Base-by-base conservation (phyloP, 2,329 filamentous ascomycete genomes). In the Epichloe amarillans region DNA sequence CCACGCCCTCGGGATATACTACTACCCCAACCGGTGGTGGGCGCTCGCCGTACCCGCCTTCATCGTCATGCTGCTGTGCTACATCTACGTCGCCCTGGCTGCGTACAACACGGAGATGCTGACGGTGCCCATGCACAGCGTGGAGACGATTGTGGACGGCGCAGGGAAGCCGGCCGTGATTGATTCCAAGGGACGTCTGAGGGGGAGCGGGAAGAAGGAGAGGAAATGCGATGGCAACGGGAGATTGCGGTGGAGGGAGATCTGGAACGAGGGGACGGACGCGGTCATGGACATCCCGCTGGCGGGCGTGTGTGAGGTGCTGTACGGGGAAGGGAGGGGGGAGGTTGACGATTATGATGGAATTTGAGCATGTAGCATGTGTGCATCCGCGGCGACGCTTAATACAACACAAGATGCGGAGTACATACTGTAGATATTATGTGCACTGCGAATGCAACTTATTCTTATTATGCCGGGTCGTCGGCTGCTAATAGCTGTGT, bases 1-100 rank as follows among this genome's bases (percentile, higher is more conserved):
- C 42, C 89, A 95, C 65, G 88, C 88, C 53, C 77, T 98, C 51
- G 91, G 93, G 19, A 95, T 98, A 52, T 84, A 89, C 70, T 97
- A 97, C 74, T 98, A 96, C 61, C 93, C 93, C 1, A 89, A 96
- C 66, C 82, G 93, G 46, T 98, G 93, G 93, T 98, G 93, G 93
- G 88, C 87, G 46, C 77, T 98, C 19, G 93, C 93, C 1, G 82
- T 96, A 14, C 93, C 93, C 0, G 84, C 86, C 5, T 97, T 89
- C 73, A 73, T 96, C 35, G 90, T 96, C 50, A 90, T 93, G 77
- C 70, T 83, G 44, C 74, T 97, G 36, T 77, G 93, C 26, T 98
- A 95, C 70, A 94, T 96, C 56, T 98, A 95, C 69, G 82, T 95
- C 10, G 93, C 93, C 40, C 79, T 98, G 37, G 89, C 90, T 45